Conservation (phyloP, 495 filamentous ascomycete genomes). For the Neurospora africana region DNA sequence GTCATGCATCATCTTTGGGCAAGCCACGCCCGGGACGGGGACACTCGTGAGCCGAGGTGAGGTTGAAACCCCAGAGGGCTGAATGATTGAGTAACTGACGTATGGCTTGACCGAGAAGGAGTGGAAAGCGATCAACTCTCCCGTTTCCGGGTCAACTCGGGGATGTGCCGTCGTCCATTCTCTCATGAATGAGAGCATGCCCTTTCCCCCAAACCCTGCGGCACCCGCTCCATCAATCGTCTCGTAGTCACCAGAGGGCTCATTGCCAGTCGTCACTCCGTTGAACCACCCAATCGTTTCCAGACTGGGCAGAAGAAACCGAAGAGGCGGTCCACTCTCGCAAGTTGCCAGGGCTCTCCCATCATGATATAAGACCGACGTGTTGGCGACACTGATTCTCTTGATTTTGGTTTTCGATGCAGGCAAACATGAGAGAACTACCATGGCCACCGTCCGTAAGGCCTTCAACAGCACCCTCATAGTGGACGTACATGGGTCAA, state of each 20-base stretch:
- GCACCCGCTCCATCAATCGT: slow-evolving; percentile 34
- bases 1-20: slow-evolving; percentile 62
- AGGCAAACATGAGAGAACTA: slow-evolving; percentile 26
- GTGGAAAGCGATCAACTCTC: slow-evolving; percentile 55
- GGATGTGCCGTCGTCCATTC: slow-evolving; percentile 64
- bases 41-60: not conserved
- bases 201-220: slow-evolving; percentile 39
- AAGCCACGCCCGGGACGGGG: slow-evolving; percentile 43
- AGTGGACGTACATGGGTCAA: not conserved
- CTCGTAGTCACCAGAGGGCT: not conserved
- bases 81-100: slow-evolving; percentile 53
- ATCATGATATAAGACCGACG: slow-evolving; percentile 51
- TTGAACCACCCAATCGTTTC: slow-evolving; percentile 60
- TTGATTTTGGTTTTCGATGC: slow-evolving; percentile 42
- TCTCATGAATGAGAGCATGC: slow-evolving; percentile 44
- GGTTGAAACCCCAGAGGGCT: slow-evolving; percentile 10
- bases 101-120: slow-evolving; percentile 49
- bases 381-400: slow-evolving; percentile 57
- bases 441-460: not conserved
- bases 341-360: slow-evolving; percentile 54
- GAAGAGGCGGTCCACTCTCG: slow-evolving; percentile 56
- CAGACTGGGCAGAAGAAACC: slow-evolving; percentile 46
- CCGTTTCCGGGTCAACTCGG: slow-evolving; percentile 46
- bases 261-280: slow-evolving; percentile 23
- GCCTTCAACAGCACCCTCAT: not conserved